Evolutionary conservation across 2,329 filamentous ascomycete genomes (phyloP).

Genomic region (Sporothrix pallida): DNA sequence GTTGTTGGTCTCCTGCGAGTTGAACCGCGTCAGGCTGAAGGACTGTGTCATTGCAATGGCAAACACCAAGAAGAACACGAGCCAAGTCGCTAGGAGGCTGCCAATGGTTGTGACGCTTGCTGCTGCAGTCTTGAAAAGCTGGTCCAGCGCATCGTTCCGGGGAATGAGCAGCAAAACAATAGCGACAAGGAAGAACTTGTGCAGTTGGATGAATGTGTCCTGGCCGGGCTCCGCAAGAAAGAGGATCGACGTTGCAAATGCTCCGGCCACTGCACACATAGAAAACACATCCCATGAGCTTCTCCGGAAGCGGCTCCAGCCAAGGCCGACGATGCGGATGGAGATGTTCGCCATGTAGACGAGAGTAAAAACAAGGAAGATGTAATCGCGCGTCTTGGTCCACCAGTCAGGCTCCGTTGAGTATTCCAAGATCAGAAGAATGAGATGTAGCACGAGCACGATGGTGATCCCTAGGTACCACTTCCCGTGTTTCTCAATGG

Average conservation of each 20-base stretch:
- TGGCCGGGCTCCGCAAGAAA: conserved; percentile 65
- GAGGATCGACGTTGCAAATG: conserved; percentile 81
- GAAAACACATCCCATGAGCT: conserved; percentile 97
- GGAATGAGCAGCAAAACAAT: conserved; percentile 91
- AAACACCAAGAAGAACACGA: conserved; percentile 94
- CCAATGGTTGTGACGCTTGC: conserved; percentile 89
- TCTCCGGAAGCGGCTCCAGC: conserved; percentile 87
- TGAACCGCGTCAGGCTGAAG: conserved; percentile 93
- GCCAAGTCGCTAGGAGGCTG: conserved; percentile 94
- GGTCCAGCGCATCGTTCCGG: conserved; percentile 93
- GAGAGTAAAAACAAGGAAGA: conserved; percentile 82
- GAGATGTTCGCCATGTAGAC: conserved; percentile 83
- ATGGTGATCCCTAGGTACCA: conserved; percentile 87
- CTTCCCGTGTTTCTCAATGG: conserved; percentile 88
- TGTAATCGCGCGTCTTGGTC: conserved; percentile 70
- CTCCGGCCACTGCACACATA: conserved; percentile 76
- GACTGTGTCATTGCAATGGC: conserved; percentile 96
- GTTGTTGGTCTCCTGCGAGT: conserved; percentile 71
- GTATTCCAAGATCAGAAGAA: conserved; percentile 84
- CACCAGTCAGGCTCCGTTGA: conserved; percentile 75
- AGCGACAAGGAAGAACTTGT: conserved; percentile 93
- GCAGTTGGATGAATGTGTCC: conserved; percentile 75
- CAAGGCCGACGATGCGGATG: conserved; percentile 84
- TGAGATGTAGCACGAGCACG: conserved; percentile 79
- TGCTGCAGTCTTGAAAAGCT: conserved; percentile 97